phyloP scores from a whole-genome alignment of 2,329 filamentous ascomycete species.

The Fusarium sp. region DNA sequence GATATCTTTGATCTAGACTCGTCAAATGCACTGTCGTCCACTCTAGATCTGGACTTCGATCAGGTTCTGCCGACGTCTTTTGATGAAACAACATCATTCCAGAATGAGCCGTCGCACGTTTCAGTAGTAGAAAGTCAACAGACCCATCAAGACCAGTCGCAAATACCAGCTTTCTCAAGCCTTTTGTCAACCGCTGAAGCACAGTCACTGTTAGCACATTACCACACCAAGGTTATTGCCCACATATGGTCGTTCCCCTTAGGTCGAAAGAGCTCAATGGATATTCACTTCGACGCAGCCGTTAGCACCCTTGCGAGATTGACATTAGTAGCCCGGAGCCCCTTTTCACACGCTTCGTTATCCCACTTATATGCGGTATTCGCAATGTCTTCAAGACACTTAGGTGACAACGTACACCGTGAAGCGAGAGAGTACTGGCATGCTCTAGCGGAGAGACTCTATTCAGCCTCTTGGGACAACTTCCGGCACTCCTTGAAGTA shows the following conservation, averaged over 20 bases:
- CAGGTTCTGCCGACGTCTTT: not conserved
- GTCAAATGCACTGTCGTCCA: not conserved
- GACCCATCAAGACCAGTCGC: not conserved
- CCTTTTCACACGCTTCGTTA: not conserved
- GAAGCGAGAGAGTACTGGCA: not conserved
- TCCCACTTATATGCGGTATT: not conserved
- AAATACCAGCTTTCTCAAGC: not conserved
- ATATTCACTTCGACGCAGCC: not conserved
- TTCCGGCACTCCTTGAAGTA: not conserved
- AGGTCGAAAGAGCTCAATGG: not conserved
- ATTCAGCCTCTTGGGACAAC: not conserved
- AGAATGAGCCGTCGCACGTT: not conserved
- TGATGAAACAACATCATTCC: not conserved
- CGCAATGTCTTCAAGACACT: not conserved
- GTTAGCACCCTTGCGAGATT: not conserved
- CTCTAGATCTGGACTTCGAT: not conserved
- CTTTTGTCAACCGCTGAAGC: not conserved
- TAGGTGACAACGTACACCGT: not conserved
- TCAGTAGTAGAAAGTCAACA: not conserved
- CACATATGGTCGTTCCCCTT: not conserved
- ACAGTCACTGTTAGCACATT: not conserved
- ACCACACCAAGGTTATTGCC: not conserved
- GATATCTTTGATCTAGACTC: constrained; percentile 24
- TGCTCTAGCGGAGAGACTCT: not conserved
- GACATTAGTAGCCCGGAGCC: not conserved